Conservation (phyloP, 202 grass and related monocot species). For the Zizania palustris region DNA sequence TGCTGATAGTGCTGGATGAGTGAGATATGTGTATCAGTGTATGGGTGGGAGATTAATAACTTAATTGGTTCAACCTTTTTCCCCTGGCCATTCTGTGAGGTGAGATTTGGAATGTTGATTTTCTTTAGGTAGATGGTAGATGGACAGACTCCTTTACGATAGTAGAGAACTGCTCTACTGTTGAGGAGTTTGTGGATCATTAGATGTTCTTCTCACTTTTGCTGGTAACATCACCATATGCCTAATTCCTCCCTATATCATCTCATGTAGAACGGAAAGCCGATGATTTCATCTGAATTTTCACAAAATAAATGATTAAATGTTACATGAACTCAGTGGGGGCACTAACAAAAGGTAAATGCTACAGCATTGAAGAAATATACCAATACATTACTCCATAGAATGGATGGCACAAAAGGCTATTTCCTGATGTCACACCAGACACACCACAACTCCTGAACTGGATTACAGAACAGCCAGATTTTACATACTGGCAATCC, state of each 20-base stretch:
- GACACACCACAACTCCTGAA: not conserved
- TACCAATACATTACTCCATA: not conserved
- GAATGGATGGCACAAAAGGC: not conserved
- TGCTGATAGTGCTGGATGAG: not conserved
- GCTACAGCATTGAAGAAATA: not conserved
- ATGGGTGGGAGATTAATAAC: not conserved
- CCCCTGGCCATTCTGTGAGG: not conserved
- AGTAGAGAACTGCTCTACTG: not conserved
- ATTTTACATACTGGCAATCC: not conserved
- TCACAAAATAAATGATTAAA: constrained; percentile 7
- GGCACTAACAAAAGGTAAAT: not conserved
- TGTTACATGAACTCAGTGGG: not conserved
- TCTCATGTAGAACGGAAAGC: not conserved
- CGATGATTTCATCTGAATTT: constrained; percentile 1
- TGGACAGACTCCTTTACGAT: not conserved
- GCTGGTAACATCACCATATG: constrained; percentile 14
- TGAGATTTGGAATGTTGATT: not conserved
- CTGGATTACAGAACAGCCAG: not conserved
- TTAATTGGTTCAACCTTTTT: not conserved
- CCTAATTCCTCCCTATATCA: not conserved
- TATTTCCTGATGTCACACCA: too few species aligned
- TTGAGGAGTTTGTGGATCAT: constrained; percentile 2
- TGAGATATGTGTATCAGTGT: too few species aligned
- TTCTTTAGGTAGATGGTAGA: not conserved
- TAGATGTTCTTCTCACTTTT: not conserved